Conservation (phyloP, 148 eudicot genomes). For the Chenopodium suecicum region DNA sequence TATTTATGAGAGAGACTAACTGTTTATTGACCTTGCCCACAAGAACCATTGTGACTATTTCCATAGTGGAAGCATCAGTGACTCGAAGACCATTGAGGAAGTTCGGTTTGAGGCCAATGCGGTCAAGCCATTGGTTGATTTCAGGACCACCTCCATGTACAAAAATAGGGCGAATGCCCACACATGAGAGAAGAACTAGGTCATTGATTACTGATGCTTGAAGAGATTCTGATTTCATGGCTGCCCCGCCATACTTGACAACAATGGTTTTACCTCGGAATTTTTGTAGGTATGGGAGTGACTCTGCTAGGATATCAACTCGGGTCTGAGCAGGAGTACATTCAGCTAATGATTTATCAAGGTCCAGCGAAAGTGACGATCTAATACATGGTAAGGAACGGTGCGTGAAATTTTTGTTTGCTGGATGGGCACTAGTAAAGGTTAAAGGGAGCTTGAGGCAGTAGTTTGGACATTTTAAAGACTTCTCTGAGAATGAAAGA, state of each 20-base stretch:
- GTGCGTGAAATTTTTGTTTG: background rate
- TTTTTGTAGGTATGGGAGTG: slow-evolving; percentile 70
- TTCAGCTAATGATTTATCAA: background rate
- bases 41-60: slow-evolving; percentile 78
- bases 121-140: slow-evolving; percentile 61
- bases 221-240: slow-evolving; percentile 71
- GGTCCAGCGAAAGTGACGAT: slow-evolving; percentile 15
- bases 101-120: slow-evolving; percentile 54
- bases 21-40: slow-evolving; percentile 75
- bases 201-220: slow-evolving; percentile 74
- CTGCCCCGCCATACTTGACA: slow-evolving; percentile 84
- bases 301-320: slow-evolving; percentile 71
- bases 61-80: slow-evolving; percentile 78
- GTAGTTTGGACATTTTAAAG: slow-evolving; percentile 13
- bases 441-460: background rate
- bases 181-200: slow-evolving; percentile 64
- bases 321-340: slow-evolving; percentile 45
- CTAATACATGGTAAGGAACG: slow-evolving; percentile 1
- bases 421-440: slow-evolving; percentile 3
- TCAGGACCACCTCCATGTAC: slow-evolving; percentile 89
- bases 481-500: slow-evolving; percentile 10
- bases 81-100: slow-evolving; percentile 73
- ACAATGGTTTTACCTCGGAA: slow-evolving; percentile 78
- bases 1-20: slow-evolving; percentile 66
- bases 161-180: slow-evolving; percentile 64